These are phyloP conservation scores for Claviceps maximensis DNA, from an alignment of 2,329 filamentous ascomycete species.

Conservation along the genomic window DNA sequence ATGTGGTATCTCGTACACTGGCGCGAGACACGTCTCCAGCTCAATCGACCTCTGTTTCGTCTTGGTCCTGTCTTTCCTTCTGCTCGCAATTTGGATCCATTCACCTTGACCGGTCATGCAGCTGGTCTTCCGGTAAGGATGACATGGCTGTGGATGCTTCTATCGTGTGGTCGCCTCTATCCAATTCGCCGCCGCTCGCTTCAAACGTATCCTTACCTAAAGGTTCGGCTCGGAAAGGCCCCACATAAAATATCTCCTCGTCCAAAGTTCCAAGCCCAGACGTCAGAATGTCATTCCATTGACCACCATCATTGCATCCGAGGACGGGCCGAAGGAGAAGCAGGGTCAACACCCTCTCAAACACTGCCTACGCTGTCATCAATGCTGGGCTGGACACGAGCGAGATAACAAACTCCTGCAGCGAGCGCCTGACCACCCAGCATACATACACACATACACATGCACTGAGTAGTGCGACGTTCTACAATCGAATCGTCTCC, in stretches of 20 bases:
- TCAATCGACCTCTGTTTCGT: background rate
- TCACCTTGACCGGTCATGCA: background rate
- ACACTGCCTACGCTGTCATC: background rate
- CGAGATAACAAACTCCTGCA: background rate
- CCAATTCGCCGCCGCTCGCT: too few species aligned
- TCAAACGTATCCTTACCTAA: background rate
- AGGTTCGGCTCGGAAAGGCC: background rate
- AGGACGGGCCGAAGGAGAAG: background rate
- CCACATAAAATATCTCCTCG: background rate
- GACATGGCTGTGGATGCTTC: background rate
- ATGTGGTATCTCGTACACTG: background rate
- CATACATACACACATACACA: background rate
- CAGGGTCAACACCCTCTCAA: too few species aligned
- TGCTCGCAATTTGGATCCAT: too few species aligned
- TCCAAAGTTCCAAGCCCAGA: background rate
- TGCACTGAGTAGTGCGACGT: background rate
- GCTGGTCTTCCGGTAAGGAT: background rate
- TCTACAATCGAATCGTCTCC: background rate
- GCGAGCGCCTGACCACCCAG: background rate
- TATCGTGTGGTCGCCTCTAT: too few species aligned
- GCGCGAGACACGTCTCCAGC: background rate
- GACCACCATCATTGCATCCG: background rate
- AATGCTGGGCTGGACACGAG: background rate
- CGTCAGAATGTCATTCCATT: background rate
- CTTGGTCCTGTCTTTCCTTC: background rate